These are phyloP conservation scores for Diospyros lotus DNA, from an alignment of 148 eudicot species.

Conservation along the genomic window DNA sequence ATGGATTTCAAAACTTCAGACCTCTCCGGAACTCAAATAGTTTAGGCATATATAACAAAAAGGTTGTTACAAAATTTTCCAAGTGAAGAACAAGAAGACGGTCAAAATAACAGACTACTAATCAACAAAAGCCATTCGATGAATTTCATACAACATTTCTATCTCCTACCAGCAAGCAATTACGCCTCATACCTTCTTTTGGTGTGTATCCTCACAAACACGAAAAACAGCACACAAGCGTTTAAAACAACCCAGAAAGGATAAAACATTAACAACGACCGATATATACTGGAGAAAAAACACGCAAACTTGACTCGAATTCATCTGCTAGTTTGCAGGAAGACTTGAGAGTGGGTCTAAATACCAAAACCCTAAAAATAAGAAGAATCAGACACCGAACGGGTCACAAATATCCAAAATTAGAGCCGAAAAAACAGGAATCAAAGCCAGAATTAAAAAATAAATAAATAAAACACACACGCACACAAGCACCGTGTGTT, in stretches of 20 bases:
- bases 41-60: not conserved
- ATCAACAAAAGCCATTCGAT: not conserved
- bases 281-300: not conserved
- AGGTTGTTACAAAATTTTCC: not conserved
- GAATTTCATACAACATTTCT: constrained; percentile 8
- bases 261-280: too few species aligned
- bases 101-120: constrained; percentile 6
- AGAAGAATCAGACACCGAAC: constrained; percentile 15
- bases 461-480: not conserved
- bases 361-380: constrained; percentile 20
- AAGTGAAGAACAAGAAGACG: constrained; percentile 11
- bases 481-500: not conserved
- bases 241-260: not conserved
- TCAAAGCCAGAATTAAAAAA: constrained; percentile 2
- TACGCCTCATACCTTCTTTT: not conserved
- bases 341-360: constrained; percentile 11
- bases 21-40: not conserved
- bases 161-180: not conserved
- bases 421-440: constrained; percentile 22
- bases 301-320: not conserved
- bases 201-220: not conserved
- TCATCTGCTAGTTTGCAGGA: constrained; percentile 15
- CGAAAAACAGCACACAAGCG: not conserved
- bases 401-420: constrained; percentile 49
- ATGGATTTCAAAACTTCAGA: not conserved